These are phyloP conservation scores for Violaceomyces palustris DNA, from an alignment of 1,284 basidiomycete genomes.

Conservation along the genomic window DNA sequence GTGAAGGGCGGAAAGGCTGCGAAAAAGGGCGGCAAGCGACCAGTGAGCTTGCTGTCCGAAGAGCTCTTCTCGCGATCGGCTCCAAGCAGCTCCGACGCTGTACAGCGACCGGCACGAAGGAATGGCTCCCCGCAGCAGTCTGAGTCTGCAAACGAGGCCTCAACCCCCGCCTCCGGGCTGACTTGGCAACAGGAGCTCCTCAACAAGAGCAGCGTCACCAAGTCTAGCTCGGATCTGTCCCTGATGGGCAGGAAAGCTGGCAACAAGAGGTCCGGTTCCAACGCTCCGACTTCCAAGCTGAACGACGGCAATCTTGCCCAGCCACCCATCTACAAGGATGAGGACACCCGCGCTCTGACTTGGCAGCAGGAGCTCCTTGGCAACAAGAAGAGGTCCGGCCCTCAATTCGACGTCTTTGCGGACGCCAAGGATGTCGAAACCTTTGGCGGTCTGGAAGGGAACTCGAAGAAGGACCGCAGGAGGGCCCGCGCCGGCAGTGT, in stretches of 20 bases:
- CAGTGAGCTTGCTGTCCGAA: too few species aligned
- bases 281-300: slow-evolving; percentile 10
- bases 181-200: slow-evolving; percentile 42
- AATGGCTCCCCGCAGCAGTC: too few species aligned
- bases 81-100: too few species aligned
- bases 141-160: too few species aligned
- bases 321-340: slow-evolving; percentile 22
- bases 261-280: slow-evolving; percentile 7
- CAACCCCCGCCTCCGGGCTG: slow-evolving; percentile 16
- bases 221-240: slow-evolving; percentile 9
- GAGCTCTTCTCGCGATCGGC: too few species aligned
- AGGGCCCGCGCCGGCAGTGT: slow-evolving; percentile 20
- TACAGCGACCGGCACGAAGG: too few species aligned
- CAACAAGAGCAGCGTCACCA: slow-evolving; percentile 1
- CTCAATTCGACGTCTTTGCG: slow-evolving; percentile 40
- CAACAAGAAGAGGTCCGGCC: slow-evolving; percentile 27
- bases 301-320: slow-evolving; percentile 26
- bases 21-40: too few species aligned
- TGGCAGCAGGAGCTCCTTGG: slow-evolving; percentile 41
- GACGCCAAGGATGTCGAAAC: slow-evolving; percentile 37
- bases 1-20: background rate
- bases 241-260: background rate
- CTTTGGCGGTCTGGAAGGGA: slow-evolving; percentile 20
- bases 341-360: slow-evolving; percentile 25
- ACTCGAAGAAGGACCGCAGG: slow-evolving; percentile 8